A percentile compares a stretch with the other conserved stretches of the same genome.
Evolutionary conservation across 2,329 filamentous ascomycete species (phyloP).

Genomic region (Xylaria sp.): DNA sequence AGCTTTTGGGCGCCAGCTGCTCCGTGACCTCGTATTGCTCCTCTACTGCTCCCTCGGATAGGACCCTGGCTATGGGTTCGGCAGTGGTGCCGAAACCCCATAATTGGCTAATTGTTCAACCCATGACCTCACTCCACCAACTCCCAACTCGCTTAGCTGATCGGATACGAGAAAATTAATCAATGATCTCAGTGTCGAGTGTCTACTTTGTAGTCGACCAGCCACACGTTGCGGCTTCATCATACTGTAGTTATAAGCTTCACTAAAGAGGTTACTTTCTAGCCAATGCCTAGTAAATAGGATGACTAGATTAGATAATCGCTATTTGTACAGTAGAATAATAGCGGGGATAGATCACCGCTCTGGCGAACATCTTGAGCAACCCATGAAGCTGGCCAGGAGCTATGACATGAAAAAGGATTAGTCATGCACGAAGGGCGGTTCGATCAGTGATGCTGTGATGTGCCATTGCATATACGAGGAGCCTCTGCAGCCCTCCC

Average conservation of each 20-base stretch:
- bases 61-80: constrained; percentile 9
- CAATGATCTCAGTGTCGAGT: constrained; percentile 13
- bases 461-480: constrained; percentile 48
- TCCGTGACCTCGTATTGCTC: constrained; percentile 27
- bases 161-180: constrained; percentile 26
- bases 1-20: background rate
- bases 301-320: background rate
- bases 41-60: background rate
- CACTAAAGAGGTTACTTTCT: background rate
- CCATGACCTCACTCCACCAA: constrained; percentile 26
- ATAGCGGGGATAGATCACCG: constrained; percentile 3
- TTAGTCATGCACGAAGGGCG: constrained; percentile 5
- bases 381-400: background rate
- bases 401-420: constrained; percentile 17
- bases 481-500: constrained; percentile 28
- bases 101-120: constrained; percentile 7
- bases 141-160: background rate
- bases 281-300: background rate
- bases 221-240: too few relatives aligned
- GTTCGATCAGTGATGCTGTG: constrained; percentile 28
- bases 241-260: background rate
- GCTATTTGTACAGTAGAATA: background rate
- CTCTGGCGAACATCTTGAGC: background rate
- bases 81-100: constrained; percentile 10
- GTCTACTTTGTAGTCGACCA: background rate